A percentile compares a stretch with the other conserved stretches of the same genome.
These are phyloP conservation scores for Podospora didyma DNA, from an alignment of 495 filamentous ascomycete genomes.

Conservation along the genomic window DNA sequence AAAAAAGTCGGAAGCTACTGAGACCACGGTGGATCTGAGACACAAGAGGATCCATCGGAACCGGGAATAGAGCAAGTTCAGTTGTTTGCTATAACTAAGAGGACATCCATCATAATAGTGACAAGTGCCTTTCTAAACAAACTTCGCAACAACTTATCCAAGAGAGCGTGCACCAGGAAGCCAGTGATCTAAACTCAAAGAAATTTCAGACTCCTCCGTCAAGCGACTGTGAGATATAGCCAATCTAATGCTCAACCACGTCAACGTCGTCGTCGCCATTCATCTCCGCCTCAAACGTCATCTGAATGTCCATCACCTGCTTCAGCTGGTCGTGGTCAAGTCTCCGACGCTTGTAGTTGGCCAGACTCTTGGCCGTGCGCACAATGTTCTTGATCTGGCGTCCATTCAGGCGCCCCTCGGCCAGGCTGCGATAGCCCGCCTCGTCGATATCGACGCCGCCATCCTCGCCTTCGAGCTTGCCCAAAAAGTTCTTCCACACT, in stretches of 20 bases:
- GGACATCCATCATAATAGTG: too few relatives aligned
- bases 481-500: constrained; percentile 31
- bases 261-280: background rate
- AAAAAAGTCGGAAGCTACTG: too few relatives aligned
- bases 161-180: too few relatives aligned
- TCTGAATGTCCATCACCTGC: constrained; percentile 16
- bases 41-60: too few relatives aligned
- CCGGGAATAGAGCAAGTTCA: too few relatives aligned
- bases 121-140: too few relatives aligned
- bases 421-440: background rate
- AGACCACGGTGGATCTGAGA: too few relatives aligned
- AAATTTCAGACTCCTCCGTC: too few relatives aligned
- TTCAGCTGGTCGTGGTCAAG: constrained; percentile 10
- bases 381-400: constrained; percentile 19
- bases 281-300: constrained; percentile 12
- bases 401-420: constrained; percentile 9
- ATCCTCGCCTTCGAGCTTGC: background rate
- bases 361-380: constrained; percentile 13
- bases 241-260: background rate
- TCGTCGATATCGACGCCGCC: background rate
- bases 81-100: too few relatives aligned
- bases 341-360: constrained; percentile 8
- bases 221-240: too few relatives aligned
- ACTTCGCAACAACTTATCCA: too few relatives aligned
- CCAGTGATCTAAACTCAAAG: too few relatives aligned